Base-by-base conservation (phyloP, 2,329 filamentous ascomycete species). In the Clarireedia paspali region DNA sequence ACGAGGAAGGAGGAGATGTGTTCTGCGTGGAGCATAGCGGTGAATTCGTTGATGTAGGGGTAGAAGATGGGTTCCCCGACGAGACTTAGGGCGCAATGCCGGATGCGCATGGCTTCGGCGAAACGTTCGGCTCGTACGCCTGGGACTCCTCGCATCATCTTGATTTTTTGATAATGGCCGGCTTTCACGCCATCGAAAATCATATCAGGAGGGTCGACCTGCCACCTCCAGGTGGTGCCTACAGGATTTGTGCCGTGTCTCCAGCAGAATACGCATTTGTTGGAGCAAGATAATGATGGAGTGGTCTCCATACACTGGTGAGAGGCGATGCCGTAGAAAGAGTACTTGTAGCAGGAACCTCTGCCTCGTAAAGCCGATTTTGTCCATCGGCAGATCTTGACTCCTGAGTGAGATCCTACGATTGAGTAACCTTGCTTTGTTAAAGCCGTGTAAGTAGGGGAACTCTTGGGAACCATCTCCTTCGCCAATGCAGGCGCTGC, bases 201-300 rank as follows among this genome's bases (percentile, higher is more conserved):
- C 65, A 91, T 72, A 24, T 96, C 87, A 0, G 92, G 91, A 0
- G 89, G 86, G 68, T 97, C 94, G 30, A 96, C 89, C 50, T 91
- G 83, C 92, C 92, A 99, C 59, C 92, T 85, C 92, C 94, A 97
- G 4, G 88, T 95, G 2, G 94, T 97, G 48, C 91, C 91, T 0
- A 97, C 94, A 0, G 92, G 92, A 70, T 97, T 99, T 0, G 94
- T 97, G 53, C 92, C 94, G 69, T 97, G 94, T 6, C 94, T 85
- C 94, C 92, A 99, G 78, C 92, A 99, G 72, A 97, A 99, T 62
- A 99, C 90, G 71, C 94, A 97, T 71, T 99, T 97, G 76, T 97
- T 97, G 60, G 88, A 94, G 77, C 92, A 99, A 9, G 90, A 95
- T 4, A 99, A 81, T 0, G 91, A 96, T 0, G 92, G 92, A 0